phyloP scores from a whole-genome alignment of 352 stramenopile genomes.

The Globisporangium nagaii region DNA sequence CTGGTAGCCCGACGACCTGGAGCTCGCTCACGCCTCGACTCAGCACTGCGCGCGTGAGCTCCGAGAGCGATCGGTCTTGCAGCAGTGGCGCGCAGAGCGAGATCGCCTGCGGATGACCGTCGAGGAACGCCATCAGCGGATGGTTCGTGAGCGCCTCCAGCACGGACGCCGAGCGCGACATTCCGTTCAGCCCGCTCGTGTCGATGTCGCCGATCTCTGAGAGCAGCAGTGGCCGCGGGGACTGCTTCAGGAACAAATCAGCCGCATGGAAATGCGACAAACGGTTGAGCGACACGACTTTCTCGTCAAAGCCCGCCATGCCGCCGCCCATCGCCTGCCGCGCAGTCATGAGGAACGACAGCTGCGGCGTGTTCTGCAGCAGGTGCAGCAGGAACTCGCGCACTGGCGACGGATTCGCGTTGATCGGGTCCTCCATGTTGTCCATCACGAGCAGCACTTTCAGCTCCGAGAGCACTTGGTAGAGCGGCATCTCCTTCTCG shows the following conservation, averaged over 20 bases:
- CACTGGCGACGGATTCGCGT: constrained; percentile 47
- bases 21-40: constrained; percentile 64
- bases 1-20: constrained; percentile 55
- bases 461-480: constrained; percentile 46
- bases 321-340: constrained; percentile 66
- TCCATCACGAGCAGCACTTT: constrained; percentile 71
- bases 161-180: constrained; percentile 31
- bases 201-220: constrained; percentile 64
- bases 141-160: constrained; percentile 57
- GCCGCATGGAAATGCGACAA: constrained; percentile 65
- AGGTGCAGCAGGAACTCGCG: constrained; percentile 61
- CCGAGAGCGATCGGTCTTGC: constrained; percentile 64
- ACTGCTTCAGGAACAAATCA: constrained; percentile 77
- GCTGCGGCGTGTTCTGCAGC: constrained; percentile 49
- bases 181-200: constrained; percentile 12
- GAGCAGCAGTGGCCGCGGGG: constrained; percentile 51
- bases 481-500: constrained; percentile 59
- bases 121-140: constrained; percentile 74
- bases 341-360: constrained; percentile 70
- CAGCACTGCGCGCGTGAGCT: constrained; percentile 67
- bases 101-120: constrained; percentile 78
- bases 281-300: constrained; percentile 73
- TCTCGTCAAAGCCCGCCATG: constrained; percentile 71
- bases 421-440: constrained; percentile 82
- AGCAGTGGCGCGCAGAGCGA: constrained; percentile 69